Percentiles rank a stretch among this genome's conserved stretches.
Conservation (phyloP, 179 eudicot genomes). For the Camellia oleifera region DNA sequence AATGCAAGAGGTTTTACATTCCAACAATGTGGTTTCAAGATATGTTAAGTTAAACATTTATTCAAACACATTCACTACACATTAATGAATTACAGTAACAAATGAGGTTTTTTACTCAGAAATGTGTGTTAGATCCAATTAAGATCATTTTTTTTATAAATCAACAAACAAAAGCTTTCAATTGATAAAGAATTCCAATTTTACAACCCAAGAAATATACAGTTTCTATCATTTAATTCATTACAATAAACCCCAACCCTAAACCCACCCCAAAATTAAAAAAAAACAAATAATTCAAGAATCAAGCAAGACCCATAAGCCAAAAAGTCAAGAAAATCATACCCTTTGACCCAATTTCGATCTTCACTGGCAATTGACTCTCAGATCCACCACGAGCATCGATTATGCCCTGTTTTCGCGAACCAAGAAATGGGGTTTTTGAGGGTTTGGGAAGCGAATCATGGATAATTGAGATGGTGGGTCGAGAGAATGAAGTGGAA, state of each 20-base stretch:
- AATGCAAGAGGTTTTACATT: background rate
- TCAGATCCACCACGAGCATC: conserved; percentile 5
- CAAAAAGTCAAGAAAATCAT: background rate
- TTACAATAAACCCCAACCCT: background rate
- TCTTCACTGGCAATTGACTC: conserved; percentile 1
- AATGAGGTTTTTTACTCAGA: background rate
- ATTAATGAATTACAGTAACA: background rate
- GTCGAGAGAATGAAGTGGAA: background rate
- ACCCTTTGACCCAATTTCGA: conserved; percentile 15
- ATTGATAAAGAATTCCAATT: conserved; percentile 1
- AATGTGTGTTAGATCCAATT: background rate
- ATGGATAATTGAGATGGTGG: conserved; percentile 9
- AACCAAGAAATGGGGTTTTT: background rate
- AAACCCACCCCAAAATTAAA: background rate
- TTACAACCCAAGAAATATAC: background rate
- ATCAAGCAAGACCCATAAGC: conserved; percentile 12
- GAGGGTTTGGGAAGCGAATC: background rate
- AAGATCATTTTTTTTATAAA: background rate
- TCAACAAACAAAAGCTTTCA: conserved; percentile 1
- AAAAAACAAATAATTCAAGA: background rate
- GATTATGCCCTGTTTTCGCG: background rate
- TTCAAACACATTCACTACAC: background rate
- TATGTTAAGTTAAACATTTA: background rate
- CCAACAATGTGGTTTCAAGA: background rate
- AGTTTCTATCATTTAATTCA: background rate